These are phyloP conservation scores for Capronia epimyces DNA, from an alignment of 2,329 filamentous ascomycete genomes.

Conservation along the genomic window DNA sequence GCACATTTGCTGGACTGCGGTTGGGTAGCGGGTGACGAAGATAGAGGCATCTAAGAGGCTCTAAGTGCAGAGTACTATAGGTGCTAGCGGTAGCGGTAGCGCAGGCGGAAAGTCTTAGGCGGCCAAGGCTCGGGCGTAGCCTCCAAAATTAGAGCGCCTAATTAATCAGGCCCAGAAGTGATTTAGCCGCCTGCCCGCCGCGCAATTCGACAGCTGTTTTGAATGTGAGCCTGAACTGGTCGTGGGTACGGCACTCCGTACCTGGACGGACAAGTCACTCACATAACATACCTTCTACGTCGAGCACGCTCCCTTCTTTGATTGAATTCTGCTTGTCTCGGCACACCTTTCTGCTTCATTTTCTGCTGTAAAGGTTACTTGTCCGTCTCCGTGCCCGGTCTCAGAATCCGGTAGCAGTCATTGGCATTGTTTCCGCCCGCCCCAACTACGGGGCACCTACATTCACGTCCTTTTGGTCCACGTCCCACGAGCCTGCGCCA, in stretches of 20 bases:
- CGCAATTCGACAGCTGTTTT: neutral
- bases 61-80: too few relatives aligned
- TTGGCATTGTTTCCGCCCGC: slow-evolving; percentile 1
- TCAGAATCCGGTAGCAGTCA: neutral
- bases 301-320: neutral
- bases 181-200: neutral
- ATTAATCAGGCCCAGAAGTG: too few relatives aligned
- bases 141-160: too few relatives aligned
- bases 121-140: too few relatives aligned
- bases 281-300: neutral
- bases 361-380: neutral
- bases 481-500: slow-evolving; percentile 1
- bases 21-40: too few relatives aligned
- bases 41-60: too few relatives aligned
- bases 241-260: neutral
- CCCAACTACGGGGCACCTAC: neutral
- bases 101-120: too few relatives aligned
- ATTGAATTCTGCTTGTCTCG: neutral
- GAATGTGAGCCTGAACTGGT: neutral
- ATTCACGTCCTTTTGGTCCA: neutral
- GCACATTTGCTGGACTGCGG: too few relatives aligned
- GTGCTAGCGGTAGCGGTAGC: too few relatives aligned
- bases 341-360: neutral
- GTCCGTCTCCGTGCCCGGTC: neutral
- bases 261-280: neutral